A percentile compares a stretch with the other conserved stretches of the same genome.
Conservation (phyloP, 2,329 filamentous ascomycete species). For the Botrytis cinerea region DNA sequence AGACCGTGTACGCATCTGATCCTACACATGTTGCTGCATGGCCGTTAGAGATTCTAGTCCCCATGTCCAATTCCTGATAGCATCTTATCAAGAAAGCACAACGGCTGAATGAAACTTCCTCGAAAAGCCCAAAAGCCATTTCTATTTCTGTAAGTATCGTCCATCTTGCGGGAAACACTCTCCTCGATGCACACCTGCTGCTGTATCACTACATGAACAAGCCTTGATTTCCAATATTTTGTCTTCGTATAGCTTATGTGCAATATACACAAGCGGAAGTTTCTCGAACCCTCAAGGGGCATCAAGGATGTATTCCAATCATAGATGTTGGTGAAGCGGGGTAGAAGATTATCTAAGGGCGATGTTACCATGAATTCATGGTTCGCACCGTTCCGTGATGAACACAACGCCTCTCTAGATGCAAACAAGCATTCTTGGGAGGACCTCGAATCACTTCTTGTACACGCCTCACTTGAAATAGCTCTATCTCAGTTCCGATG, state of each 20-base stretch:
- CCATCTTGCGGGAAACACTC: background rate
- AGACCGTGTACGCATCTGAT: background rate
- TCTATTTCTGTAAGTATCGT: background rate
- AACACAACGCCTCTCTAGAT: background rate
- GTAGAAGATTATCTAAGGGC: constrained; percentile 5
- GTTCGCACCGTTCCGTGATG: background rate
- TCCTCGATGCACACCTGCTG: background rate
- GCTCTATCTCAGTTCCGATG: background rate
- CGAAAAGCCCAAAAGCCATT: background rate
- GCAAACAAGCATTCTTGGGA: background rate
- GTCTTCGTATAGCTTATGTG: background rate
- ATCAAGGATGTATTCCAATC: constrained; percentile 2
- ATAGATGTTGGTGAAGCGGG: background rate
- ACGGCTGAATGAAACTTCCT: background rate
- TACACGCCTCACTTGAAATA: background rate
- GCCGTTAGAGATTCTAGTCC: background rate
- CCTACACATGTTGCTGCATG: background rate
- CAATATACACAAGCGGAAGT: background rate
- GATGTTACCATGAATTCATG: background rate
- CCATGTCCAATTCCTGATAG: no score
- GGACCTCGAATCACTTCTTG: background rate
- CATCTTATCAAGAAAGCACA: background rate
- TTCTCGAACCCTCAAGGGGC: background rate
- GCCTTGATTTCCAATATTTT: background rate
- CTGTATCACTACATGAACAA: background rate